A percentile compares a stretch with the other conserved stretches of the same genome.
Conservation (phyloP, 2,329 filamentous ascomycete genomes). For the Nemania serpens region DNA sequence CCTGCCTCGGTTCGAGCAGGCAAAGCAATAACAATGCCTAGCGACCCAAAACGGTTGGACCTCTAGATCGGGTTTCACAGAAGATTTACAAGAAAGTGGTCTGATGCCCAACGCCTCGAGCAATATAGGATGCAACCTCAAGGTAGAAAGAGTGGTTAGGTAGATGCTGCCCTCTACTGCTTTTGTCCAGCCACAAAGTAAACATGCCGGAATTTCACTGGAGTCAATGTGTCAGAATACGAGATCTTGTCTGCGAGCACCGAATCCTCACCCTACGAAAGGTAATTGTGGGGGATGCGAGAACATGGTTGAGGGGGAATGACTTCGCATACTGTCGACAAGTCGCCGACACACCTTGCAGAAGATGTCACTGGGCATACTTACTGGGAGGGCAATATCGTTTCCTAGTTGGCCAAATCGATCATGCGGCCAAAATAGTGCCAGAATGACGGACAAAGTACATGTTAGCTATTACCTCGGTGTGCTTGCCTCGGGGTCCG, state of each 20-base stretch:
- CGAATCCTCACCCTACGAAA: not conserved
- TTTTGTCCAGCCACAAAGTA: conserved; percentile 1
- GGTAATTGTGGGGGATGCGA: not conserved
- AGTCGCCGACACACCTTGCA: not conserved
- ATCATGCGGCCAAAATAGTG: not conserved
- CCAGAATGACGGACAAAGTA: conserved; percentile 1
- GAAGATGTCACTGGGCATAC: not conserved
- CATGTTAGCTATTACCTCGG: conserved; percentile 5
- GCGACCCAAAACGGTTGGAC: conserved; percentile 1
- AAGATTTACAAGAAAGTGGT: not conserved
- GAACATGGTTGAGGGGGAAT: conserved; percentile 2
- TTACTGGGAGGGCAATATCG: not conserved
- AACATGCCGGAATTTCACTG: not conserved
- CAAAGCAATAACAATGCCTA: not conserved
- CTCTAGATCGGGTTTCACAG: conserved; percentile 6
- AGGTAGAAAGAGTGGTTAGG: too few relatives aligned
- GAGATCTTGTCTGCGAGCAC: not conserved
- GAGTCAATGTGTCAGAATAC: not conserved
- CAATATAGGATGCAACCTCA: not conserved
- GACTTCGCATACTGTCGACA: conserved; percentile 6
- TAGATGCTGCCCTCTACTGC: conserved; percentile 2
- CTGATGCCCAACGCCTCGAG: not conserved
- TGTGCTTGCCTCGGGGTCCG: not conserved
- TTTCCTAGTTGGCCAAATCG: conserved; percentile 4
- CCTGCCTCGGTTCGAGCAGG: not conserved